Evolutionary conservation across 805 yeast genomes (phyloP).

Genomic region (Maudiozyma serrabonitensis): DNA sequence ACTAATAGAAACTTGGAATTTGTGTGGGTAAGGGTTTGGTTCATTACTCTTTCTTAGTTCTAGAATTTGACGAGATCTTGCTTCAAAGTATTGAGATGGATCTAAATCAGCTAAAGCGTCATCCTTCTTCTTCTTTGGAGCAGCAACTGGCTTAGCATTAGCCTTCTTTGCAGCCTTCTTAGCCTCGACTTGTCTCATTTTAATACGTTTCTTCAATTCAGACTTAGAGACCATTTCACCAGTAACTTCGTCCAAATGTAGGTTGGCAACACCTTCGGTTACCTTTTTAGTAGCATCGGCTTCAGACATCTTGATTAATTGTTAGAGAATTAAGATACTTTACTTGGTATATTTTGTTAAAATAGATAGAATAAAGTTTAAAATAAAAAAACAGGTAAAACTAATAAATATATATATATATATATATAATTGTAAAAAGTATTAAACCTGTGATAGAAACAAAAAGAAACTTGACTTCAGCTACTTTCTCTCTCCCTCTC

Average conservation of each 20-base stretch:
- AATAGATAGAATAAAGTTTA: too few relatives aligned
- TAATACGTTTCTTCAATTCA: constrained; percentile 92
- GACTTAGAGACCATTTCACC: constrained; percentile 95
- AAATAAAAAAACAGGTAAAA: too few relatives aligned
- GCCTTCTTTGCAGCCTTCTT: constrained; percentile 91
- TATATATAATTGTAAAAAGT: too few relatives aligned
- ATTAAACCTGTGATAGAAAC: too few relatives aligned
- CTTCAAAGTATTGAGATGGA: constrained; percentile 91
- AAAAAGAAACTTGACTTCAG: too few relatives aligned
- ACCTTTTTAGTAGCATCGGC: constrained; percentile 46
- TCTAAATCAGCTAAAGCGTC: constrained; percentile 78
- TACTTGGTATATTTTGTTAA: too few relatives aligned
- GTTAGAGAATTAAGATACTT: neutral
- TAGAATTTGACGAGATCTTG: constrained; percentile 81
- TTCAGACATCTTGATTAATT: constrained; percentile 24
- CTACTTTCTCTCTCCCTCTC: too few relatives aligned
- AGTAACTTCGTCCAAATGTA: constrained; percentile 83
- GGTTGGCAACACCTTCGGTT: constrained; percentile 67
- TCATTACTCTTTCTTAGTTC: constrained; percentile 59
- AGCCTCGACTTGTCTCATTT: constrained; percentile 74
- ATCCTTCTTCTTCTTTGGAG: constrained; percentile 39
- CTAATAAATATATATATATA: too few relatives aligned
- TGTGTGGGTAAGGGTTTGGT: constrained; percentile 95
- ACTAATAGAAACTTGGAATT: constrained; percentile 61
- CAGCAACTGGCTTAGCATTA: constrained; percentile 33